phyloP scores from a whole-genome alignment of 1,284 basidiomycete genomes.

The Leccinum subfulvum region DNA sequence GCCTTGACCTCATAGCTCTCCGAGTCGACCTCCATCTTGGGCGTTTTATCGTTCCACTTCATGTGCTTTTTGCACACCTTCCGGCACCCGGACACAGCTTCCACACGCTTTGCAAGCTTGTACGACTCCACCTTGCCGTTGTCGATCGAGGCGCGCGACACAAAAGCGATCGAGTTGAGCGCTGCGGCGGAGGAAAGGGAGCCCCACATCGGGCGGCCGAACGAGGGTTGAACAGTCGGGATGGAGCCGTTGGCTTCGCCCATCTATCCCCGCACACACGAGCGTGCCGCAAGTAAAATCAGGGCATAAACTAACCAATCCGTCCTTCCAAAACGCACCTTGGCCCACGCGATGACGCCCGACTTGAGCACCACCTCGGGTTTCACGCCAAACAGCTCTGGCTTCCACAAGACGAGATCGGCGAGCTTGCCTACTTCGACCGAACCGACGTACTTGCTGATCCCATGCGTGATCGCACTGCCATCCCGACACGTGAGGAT shows the following conservation, averaged over 20 bases:
- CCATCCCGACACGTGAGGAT: neutral
- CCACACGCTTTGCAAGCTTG: slow-evolving; percentile 70
- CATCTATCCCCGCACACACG: slow-evolving; percentile 50
- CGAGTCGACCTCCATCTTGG: slow-evolving; percentile 86
- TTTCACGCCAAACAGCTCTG: slow-evolving; percentile 87
- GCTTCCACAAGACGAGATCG: slow-evolving; percentile 94
- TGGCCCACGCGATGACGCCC: slow-evolving; percentile 88
- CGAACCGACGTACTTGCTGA: slow-evolving; percentile 86
- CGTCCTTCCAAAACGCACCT: slow-evolving; percentile 46
- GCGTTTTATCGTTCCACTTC: slow-evolving; percentile 88
- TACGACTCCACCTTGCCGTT: slow-evolving; percentile 68
- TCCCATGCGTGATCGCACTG: slow-evolving; percentile 93
- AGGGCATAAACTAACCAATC: neutral
- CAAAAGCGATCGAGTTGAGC: slow-evolving; percentile 82
- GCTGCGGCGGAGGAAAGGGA: slow-evolving; percentile 45
- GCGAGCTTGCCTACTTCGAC: slow-evolving; percentile 83
- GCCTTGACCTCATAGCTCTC: slow-evolving; percentile 89
- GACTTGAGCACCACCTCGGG: slow-evolving; percentile 95
- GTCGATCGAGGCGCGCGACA: slow-evolving; percentile 73
- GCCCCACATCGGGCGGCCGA: slow-evolving; percentile 90
- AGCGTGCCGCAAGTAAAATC: neutral
- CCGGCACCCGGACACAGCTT: slow-evolving; percentile 80
- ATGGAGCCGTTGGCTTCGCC: slow-evolving; percentile 94
- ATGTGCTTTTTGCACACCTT: slow-evolving; percentile 82
- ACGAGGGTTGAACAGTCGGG: slow-evolving; percentile 88